A percentile compares a stretch with the other conserved stretches of the same genome.
These are phyloP conservation scores for Plasmodium gonderi DNA, from an alignment of 169 alveolate species.

Conservation along the genomic window DNA sequence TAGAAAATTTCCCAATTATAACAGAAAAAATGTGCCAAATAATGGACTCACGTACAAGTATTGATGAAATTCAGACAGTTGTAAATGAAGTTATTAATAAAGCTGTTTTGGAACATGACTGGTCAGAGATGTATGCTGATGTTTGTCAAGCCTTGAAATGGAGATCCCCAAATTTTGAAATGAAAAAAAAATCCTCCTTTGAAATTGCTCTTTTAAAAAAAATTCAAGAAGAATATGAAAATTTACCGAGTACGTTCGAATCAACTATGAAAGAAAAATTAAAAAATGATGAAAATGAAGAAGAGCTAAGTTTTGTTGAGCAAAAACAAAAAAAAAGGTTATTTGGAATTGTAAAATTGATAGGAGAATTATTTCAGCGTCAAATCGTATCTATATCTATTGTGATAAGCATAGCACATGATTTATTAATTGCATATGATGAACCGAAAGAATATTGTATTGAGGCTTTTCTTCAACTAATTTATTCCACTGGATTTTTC, in stretches of 20 bases:
- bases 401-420: slow-evolving; percentile 90
- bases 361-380: slow-evolving; percentile 92
- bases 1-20: slow-evolving; percentile 90
- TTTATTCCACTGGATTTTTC: slow-evolving; percentile 91
- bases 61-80: slow-evolving; percentile 84
- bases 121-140: slow-evolving; percentile 95
- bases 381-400: slow-evolving; percentile 89
- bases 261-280: slow-evolving; percentile 77
- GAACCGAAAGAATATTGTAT: slow-evolving; percentile 92
- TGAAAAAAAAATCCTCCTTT: slow-evolving; percentile 82
- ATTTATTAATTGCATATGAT: slow-evolving; percentile 87
- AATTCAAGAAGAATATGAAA: slow-evolving; percentile 83
- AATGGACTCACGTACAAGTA: slow-evolving; percentile 82
- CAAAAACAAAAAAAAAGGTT: slow-evolving; percentile 87
- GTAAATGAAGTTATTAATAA: slow-evolving; percentile 87
- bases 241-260: slow-evolving; percentile 78
- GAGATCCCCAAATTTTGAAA: slow-evolving; percentile 86
- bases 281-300: slow-evolving; percentile 78
- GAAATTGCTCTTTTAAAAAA: slow-evolving; percentile 82
- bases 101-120: slow-evolving; percentile 93
- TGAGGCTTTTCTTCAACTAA: slow-evolving; percentile 91
- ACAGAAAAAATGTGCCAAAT: slow-evolving; percentile 90
- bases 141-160: slow-evolving; percentile 89
- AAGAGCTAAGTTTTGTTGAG: slow-evolving; percentile 74
- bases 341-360: slow-evolving; percentile 91